Conservation (phyloP, 139 green algal genomes). For the Auxenochlorella protothecoides region DNA sequence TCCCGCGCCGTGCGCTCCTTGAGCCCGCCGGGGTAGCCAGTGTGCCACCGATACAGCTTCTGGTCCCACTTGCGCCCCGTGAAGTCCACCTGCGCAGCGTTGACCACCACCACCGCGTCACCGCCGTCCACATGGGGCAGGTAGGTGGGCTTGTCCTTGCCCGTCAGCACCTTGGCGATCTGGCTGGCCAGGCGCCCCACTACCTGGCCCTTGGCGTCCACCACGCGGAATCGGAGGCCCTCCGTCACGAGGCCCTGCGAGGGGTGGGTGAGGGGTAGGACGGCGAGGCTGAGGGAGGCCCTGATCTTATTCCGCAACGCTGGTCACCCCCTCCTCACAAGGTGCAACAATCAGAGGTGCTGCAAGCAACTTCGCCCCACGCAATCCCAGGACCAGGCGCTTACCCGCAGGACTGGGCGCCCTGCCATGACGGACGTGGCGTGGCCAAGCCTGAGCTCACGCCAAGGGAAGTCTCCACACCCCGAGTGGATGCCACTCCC, state of each 20-base stretch:
- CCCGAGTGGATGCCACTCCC: too few species aligned
- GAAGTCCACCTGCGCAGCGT: conserved; percentile 66
- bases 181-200: conserved; percentile 69
- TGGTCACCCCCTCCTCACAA: too few species aligned
- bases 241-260: conserved; percentile 42
- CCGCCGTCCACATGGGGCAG: conserved; percentile 53
- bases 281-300: neutral
- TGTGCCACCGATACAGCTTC: conserved; percentile 85
- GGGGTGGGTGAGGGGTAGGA: neutral
- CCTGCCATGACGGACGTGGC: too few species aligned
- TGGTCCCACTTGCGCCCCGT: conserved; percentile 77
- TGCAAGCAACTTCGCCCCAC: too few species aligned
- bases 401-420: too few species aligned
- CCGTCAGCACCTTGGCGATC: conserved; percentile 59
- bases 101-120: conserved; percentile 79
- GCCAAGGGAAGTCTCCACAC: too few species aligned
- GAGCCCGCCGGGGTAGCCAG: conserved; percentile 71
- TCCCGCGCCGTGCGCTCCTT: conserved; percentile 56
- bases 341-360: too few species aligned
- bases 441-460: too few species aligned
- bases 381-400: too few species aligned
- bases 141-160: conserved; percentile 86
- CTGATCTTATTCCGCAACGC: too few species aligned
- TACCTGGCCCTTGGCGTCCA: conserved; percentile 77
- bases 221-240: conserved; percentile 53